Base-by-base conservation (phyloP, 257 asterid species). In the Solanum clarkiae region DNA sequence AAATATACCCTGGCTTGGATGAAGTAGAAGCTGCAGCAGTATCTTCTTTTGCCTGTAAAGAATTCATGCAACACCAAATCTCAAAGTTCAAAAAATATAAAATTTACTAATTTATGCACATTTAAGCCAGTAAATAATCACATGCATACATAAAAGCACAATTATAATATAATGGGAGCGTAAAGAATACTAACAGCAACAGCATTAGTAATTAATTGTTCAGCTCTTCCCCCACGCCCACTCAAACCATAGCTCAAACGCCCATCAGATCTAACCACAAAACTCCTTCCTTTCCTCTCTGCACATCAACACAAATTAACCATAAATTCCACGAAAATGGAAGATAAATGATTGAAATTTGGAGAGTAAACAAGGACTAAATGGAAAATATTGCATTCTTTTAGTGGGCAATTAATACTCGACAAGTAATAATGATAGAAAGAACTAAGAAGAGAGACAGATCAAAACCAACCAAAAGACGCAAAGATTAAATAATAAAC, bases 1-100 rank as follows among this genome's bases (percentile, higher is more conserved):
- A 85, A 84, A 85, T 83, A 45, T 92, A 94, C 95, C 98, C 96
- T 6, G 93, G 87, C 87, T 91, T 94, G 85, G 95, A 89, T 84
- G 92, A 81, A 47, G 94, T 84, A 69, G 94, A 86, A 87, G 91
- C 86, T 51, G 90, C 29, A 82, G 63, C 91, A 77, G 80, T 89
- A 29, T 89, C 94, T 82, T 84, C 87, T 84, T 90, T 90, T 4
- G 92, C 70, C 96, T 91, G 88, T 86, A 90, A 84, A 77, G 36
- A 51, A 77, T 26, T 24, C 26, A 77, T 26, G 36, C 62, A 51
- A 51, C 62, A 51, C 45, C 62, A 49, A 49, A 75, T 75, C 82
- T 75, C 42, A 75, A 75, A 75, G 24, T 24, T 40, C 11, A 74
- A 47, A 45, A 22, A 26, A 1, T n/a, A 47, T 8, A 74, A 75